Percentiles rank a stretch among this genome's conserved stretches.
Evolutionary conservation across 129 eudicot species (phyloP).

Genomic region (Flaveria brownii): DNA sequence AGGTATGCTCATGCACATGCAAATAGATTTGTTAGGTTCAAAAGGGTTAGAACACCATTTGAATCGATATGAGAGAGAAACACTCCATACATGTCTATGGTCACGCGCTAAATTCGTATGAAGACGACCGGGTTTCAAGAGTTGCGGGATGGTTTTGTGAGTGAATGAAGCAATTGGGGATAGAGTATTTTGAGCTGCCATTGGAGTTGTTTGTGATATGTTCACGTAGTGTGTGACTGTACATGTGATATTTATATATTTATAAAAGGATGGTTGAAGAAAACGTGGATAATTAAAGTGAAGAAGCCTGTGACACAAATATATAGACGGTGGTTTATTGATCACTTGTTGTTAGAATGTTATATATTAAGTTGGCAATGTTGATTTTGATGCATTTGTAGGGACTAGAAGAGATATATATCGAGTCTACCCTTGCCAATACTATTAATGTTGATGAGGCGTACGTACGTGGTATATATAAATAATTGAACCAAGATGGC

Average conservation of each 20-base stretch:
- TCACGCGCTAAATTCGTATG: not conserved
- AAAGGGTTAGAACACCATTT: not conserved
- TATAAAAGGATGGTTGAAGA: not conserved
- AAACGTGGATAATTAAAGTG: too few relatives aligned
- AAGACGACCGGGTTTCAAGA: not conserved
- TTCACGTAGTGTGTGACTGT: not conserved
- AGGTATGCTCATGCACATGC: not conserved
- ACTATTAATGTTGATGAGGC: too few relatives aligned
- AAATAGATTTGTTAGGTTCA: not conserved
- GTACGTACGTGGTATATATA: too few relatives aligned
- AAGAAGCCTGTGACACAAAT: too few relatives aligned
- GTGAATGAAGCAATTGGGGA: not conserved
- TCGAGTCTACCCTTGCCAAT: too few relatives aligned
- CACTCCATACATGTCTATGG: not conserved
- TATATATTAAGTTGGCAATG: too few relatives aligned
- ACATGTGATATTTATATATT: too few relatives aligned
- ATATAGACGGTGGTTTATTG: too few relatives aligned
- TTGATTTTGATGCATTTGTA: too few relatives aligned
- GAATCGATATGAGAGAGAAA: not conserved
- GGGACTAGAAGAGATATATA: too few relatives aligned
- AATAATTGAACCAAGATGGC: too few relatives aligned
- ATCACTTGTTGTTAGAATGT: too few relatives aligned
- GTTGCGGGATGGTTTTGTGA: not conserved
- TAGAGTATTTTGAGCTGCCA: not conserved
- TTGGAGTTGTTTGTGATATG: not conserved